A percentile compares a stretch with the other conserved stretches of the same genome.
Evolutionary conservation across 148 eudicot species (phyloP).

Genomic region (Spergularia bocconei): DNA sequence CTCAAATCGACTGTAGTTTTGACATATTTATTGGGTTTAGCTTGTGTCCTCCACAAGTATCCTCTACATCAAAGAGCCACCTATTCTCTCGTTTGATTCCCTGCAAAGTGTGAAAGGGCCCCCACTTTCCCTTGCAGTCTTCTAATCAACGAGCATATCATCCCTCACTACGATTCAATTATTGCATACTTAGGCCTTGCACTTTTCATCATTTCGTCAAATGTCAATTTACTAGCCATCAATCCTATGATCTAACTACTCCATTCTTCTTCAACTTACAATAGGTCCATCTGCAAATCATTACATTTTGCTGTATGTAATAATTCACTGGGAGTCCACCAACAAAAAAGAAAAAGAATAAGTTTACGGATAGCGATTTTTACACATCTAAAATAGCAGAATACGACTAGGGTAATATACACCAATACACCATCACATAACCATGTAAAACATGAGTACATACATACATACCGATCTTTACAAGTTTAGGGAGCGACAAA

Average conservation of each 20-base stretch:
- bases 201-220: conserved; percentile 12
- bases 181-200: conserved; percentile 10
- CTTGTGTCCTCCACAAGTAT: conserved; percentile 23
- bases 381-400: background rate
- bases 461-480: background rate
- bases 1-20: background rate
- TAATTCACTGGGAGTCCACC: conserved; percentile 4
- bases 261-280: conserved; percentile 20
- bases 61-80: background rate
- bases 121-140: background rate
- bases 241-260: conserved; percentile 16
- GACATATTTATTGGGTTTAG: background rate
- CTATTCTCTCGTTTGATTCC: background rate
- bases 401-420: background rate
- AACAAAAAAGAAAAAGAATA: background rate
- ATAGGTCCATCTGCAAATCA: conserved; percentile 21
- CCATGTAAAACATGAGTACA: background rate
- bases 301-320: background rate
- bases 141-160: conserved; percentile 4
- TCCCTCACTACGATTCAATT: conserved; percentile 10
- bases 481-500: background rate
- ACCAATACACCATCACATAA: background rate
- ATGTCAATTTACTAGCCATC: conserved; percentile 8
- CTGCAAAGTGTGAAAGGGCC: background rate
- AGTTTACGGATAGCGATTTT: background rate